Evolutionary conservation across 2,329 filamentous ascomycete species (phyloP).

Genomic region (Fusarium sterilihyphosum): DNA sequence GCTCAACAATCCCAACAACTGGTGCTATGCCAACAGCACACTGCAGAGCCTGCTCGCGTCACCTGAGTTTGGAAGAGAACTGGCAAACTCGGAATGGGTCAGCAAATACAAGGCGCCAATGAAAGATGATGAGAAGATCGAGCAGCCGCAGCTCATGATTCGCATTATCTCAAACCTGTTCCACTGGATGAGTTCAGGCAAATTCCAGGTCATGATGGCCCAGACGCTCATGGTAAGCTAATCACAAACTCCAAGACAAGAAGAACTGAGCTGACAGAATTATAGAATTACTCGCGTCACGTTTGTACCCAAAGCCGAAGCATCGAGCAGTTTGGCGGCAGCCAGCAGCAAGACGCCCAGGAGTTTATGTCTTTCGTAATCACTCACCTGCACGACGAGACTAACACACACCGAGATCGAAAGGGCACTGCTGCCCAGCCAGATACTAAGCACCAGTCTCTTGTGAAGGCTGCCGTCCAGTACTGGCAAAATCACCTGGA

Average conservation of each 20-base stretch:
- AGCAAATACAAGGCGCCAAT: slow-evolving; percentile 72
- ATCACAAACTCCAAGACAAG: neutral
- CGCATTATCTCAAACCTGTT: slow-evolving; percentile 69
- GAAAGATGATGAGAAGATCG: slow-evolving; percentile 66
- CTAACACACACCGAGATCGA: slow-evolving; percentile 69
- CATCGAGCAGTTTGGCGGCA: slow-evolving; percentile 70
- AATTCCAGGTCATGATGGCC: slow-evolving; percentile 61
- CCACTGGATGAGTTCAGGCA: slow-evolving; percentile 64
- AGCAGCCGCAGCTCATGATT: slow-evolving; percentile 67
- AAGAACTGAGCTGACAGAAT: slow-evolving; percentile 33
- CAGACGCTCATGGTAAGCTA: slow-evolving; percentile 66
- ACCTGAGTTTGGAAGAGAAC: slow-evolving; percentile 70
- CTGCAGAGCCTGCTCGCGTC: slow-evolving; percentile 86
- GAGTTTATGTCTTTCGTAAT: slow-evolving; percentile 89
- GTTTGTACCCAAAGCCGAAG: slow-evolving; percentile 47
- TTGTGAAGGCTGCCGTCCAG: slow-evolving; percentile 69
- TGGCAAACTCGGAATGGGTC: slow-evolving; percentile 69
- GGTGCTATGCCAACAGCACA: slow-evolving; percentile 93
- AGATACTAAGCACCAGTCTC: slow-evolving; percentile 46
- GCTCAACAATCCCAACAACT: slow-evolving; percentile 81
- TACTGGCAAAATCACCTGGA: slow-evolving; percentile 80
- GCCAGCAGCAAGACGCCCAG: slow-evolving; percentile 87
- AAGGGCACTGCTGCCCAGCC: slow-evolving; percentile 46
- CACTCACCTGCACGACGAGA: slow-evolving; percentile 84
- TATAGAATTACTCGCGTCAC: slow-evolving; percentile 64